A percentile compares a stretch with the other conserved stretches of the same genome.
These are phyloP conservation scores for Fistulinella staudtii DNA, from an alignment of 1,284 basidiomycete species.

Conservation along the genomic window DNA sequence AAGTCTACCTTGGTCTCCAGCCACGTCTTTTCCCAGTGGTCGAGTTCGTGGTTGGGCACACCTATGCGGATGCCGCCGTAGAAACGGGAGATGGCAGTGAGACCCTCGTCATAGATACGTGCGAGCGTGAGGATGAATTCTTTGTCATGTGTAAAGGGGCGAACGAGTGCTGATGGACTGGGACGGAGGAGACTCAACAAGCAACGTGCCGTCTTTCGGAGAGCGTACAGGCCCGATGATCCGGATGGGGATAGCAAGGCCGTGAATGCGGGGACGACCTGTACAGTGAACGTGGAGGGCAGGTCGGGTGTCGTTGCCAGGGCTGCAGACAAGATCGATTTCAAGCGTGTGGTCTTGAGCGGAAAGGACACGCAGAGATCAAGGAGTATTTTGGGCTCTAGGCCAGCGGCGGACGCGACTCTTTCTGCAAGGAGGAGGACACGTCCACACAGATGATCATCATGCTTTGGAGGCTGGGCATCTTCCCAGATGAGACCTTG, in stretches of 20 bases:
- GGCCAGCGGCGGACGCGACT: slow-evolving; percentile 37
- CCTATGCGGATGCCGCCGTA: slow-evolving; percentile 52
- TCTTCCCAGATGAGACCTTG: slow-evolving; percentile 55
- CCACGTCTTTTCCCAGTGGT: slow-evolving; percentile 67
- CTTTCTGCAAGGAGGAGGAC: slow-evolving; percentile 55
- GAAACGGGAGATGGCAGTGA: slow-evolving; percentile 49
- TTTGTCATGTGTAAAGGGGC: slow-evolving; percentile 48
- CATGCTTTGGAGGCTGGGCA: slow-evolving; percentile 31
- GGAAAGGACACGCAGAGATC: slow-evolving; percentile 61
- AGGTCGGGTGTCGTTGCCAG: slow-evolving; percentile 33
- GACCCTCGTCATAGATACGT: slow-evolving; percentile 52
- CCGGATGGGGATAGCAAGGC: slow-evolving; percentile 41
- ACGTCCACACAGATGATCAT: slow-evolving; percentile 47
- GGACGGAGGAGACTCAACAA: slow-evolving; percentile 52
- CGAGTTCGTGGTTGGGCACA: slow-evolving; percentile 35
- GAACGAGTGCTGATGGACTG: slow-evolving; percentile 45
- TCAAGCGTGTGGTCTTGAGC: slow-evolving; percentile 41
- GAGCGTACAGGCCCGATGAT: slow-evolving; percentile 53
- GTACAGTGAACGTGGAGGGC: slow-evolving; percentile 35
- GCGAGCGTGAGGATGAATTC: slow-evolving; percentile 57
- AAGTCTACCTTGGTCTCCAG: slow-evolving; percentile 69
- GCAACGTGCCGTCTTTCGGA: slow-evolving; percentile 60
- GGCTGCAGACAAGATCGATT: slow-evolving; percentile 41
- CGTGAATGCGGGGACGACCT: slow-evolving; percentile 55
- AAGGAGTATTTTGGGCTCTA: slow-evolving; percentile 53